Evolutionary conservation across 1,284 basidiomycete genomes (phyloP).

Genomic region (Caloboletus inedulis): DNA sequence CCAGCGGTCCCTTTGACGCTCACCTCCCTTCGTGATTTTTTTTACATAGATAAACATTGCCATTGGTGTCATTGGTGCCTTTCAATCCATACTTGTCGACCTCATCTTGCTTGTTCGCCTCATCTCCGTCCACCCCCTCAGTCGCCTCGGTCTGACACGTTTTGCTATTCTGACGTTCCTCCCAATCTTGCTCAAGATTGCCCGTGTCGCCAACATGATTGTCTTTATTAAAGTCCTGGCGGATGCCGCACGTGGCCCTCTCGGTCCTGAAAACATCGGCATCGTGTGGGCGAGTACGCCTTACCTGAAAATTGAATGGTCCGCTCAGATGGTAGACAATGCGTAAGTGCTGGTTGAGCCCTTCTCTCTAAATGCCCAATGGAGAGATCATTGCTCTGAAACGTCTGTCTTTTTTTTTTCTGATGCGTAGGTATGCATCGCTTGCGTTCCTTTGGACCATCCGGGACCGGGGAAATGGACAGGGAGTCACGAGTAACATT

Average conservation of each 20-base stretch:
- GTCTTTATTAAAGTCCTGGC: conserved; percentile 22
- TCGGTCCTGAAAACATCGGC: conserved; percentile 9
- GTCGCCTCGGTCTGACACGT: conserved; percentile 12
- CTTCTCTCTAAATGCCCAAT: too few species aligned
- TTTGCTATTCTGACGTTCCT: conserved; percentile 20
- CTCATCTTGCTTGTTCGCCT: conserved; percentile 30
- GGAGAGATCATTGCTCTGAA: neutral
- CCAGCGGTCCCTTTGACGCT: neutral
- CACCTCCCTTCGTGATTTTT: neutral
- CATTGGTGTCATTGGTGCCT: conserved; percentile 30
- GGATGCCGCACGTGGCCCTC: conserved; percentile 15
- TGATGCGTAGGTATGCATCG: conserved; percentile 20
- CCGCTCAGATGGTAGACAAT: conserved; percentile 31
- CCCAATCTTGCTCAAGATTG: conserved; percentile 27
- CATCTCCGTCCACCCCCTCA: conserved; percentile 27
- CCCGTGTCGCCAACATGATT: conserved; percentile 23
- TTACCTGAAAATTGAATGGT: conserved; percentile 37
- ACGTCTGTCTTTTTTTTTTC: neutral
- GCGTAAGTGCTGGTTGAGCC: conserved; percentile 15
- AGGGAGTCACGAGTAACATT: conserved; percentile 20
- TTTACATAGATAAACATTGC: conserved; percentile 17
- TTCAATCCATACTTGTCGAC: conserved; percentile 35
- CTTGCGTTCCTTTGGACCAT: conserved; percentile 27
- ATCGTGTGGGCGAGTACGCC: conserved; percentile 23
- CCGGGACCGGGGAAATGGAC: conserved; percentile 4